Base-by-base conservation (phyloP, 257 asterid species). In the Rauvolfia tetraphylla region DNA sequence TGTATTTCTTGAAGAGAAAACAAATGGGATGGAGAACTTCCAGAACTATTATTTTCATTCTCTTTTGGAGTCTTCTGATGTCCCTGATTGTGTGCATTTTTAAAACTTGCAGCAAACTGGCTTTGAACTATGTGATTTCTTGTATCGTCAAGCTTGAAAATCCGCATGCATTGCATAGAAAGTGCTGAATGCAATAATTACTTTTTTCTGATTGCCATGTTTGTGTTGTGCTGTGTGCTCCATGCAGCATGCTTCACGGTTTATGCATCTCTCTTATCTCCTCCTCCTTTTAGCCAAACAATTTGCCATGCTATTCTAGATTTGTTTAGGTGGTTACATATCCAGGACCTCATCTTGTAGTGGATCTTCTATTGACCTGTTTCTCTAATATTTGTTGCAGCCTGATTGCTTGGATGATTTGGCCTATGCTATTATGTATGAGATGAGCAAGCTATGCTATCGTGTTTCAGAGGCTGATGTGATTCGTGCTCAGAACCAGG, bases 401-500 rank as follows among this genome's bases (percentile, higher is more conserved):
- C 98, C 97, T 66, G 98, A 93, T 71, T 84, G 88, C 85, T 85
- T 93, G 91, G 92, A 85, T 74, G 98, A 93, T 80, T 84, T 93
- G 81, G 86, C 97, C 36, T 89, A 82, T 80, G 88, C 87, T 76
- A 91, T 93, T 68, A 91, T 93, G 97, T 84, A 89, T 18, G 93
- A 86, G 83, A 13, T 90, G 17, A 89, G 91, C 82, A 90, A 88
- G 80, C 81, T 91, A 70, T 82, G 91, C 66, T 93, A 93, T 82
- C 87, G 87, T 59, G 92, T 90, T 44, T 80, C 91, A 1, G 96
- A 91, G 71, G 95, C 79, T 5, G 97, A 91, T 81, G 93, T 90
- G 67, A 87, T 84, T 49, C 97, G 96, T 68, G 97, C 98, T 77
- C 88, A 92, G 79, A 93, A 91, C 83, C 98, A 91, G 95, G 98